Evolutionary conservation across 1,284 basidiomycete species (phyloP).

Genomic region (Ceratobasidium theobromae): DNA sequence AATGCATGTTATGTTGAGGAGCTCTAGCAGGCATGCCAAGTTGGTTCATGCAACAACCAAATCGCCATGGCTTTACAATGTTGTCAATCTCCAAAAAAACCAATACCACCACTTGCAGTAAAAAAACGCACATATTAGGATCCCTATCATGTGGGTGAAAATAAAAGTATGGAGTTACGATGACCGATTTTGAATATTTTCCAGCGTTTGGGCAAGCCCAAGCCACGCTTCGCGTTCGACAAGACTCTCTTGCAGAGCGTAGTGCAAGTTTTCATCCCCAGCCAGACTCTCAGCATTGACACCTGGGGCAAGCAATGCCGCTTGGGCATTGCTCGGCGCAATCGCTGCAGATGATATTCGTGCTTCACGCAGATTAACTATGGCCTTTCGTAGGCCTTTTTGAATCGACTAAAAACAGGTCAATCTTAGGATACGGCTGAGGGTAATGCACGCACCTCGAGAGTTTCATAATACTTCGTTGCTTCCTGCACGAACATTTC

Average conservation of each 20-base stretch:
- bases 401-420: slow-evolving; percentile 60
- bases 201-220: slow-evolving; percentile 65
- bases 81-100: no score
- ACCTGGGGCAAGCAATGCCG: slow-evolving; percentile 43
- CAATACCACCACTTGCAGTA: no score
- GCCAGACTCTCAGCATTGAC: slow-evolving; percentile 37
- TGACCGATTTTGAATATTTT: slow-evolving; percentile 32
- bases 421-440: slow-evolving; percentile 15
- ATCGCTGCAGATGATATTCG: slow-evolving; percentile 79
- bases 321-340: slow-evolving; percentile 72
- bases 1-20: no score
- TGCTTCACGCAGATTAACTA: slow-evolving; percentile 77
- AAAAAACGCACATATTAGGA: no score
- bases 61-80: no score
- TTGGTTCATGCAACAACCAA: no score
- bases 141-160: no score
- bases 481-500: slow-evolving; percentile 81
- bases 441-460: slow-evolving; percentile 58
- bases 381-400: slow-evolving; percentile 67
- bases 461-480: slow-evolving; percentile 76
- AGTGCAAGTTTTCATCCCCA: slow-evolving; percentile 43
- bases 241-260: slow-evolving; percentile 72
- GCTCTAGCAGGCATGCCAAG: no score
- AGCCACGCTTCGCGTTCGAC: slow-evolving; percentile 75
- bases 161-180: not conserved